phyloP scores from a whole-genome alignment of 192 early-diverging fungal genomes.

The Entomortierella lignicola region DNA sequence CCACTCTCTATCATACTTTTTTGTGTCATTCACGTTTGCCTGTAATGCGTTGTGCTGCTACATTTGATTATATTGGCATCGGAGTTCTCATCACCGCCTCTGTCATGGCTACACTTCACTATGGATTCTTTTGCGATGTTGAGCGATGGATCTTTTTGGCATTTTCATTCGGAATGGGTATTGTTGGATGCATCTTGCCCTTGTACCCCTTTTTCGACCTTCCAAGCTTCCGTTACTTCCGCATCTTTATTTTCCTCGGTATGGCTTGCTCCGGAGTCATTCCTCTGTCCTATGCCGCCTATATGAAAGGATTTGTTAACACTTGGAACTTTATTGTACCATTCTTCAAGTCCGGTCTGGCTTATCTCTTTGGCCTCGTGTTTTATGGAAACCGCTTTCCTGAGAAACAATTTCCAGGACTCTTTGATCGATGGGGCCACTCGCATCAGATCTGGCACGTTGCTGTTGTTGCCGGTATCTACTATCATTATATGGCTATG shows the following conservation, averaged over 20 bases:
- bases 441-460: slow-evolving; percentile 75
- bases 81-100: slow-evolving; percentile 71
- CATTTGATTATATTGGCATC: slow-evolving; percentile 74
- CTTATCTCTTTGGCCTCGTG: slow-evolving; percentile 68
- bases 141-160: slow-evolving; percentile 63
- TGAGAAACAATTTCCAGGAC: slow-evolving; percentile 69
- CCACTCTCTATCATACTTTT: slow-evolving; percentile 70
- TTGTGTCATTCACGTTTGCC: slow-evolving; percentile 64
- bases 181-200: slow-evolving; percentile 61
- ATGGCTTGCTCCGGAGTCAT: slow-evolving; percentile 63
- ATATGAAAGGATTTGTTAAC: slow-evolving; percentile 54
- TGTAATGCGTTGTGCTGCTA: slow-evolving; percentile 68
- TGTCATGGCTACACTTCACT: slow-evolving; percentile 66
- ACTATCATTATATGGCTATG: slow-evolving; percentile 69
- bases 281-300: slow-evolving; percentile 62
- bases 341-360: slow-evolving; percentile 61
- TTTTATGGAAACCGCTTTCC: slow-evolving; percentile 74
- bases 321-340: slow-evolving; percentile 61
- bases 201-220: slow-evolving; percentile 69
- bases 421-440: slow-evolving; percentile 68
- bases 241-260: slow-evolving; percentile 65
- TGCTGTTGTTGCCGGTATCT: slow-evolving; percentile 71
- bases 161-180: slow-evolving; percentile 54
- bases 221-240: slow-evolving; percentile 61
- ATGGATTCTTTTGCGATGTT: slow-evolving; percentile 67